phyloP scores from a whole-genome alignment of 352 stramenopile genomes.

The Phytophthora agathidicida region DNA sequence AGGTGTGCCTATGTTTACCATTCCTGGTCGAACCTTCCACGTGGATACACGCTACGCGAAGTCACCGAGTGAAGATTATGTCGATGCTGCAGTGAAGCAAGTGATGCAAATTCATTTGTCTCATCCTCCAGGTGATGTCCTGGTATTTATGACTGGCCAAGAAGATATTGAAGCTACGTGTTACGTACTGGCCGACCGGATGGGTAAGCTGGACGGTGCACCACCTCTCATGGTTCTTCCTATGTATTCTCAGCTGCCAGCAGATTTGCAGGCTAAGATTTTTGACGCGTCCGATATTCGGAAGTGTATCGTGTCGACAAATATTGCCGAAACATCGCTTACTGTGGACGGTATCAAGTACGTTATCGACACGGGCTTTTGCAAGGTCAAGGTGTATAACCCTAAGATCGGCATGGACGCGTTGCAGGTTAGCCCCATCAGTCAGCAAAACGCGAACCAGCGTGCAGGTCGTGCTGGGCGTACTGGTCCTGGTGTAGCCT shows the following conservation, averaged over 20 bases:
- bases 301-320: conserved; percentile 98
- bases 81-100: conserved; percentile 98
- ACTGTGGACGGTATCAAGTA: conserved; percentile 98
- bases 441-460: conserved; percentile 98
- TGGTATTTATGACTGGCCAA: conserved; percentile 99
- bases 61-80: conserved; percentile 96
- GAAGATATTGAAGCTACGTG: conserved; percentile 98
- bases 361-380: conserved; percentile 98
- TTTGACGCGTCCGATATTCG: conserved; percentile 95
- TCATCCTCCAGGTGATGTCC: conserved; percentile 95
- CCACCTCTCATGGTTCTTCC: conserved; percentile 97
- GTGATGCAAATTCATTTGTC: conserved; percentile 98
- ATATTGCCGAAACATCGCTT: conserved; percentile 97
- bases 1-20: conserved; percentile 97
- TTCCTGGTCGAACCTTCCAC: conserved; percentile 91
- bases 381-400: conserved; percentile 99
- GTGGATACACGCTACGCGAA: conserved; percentile 92
- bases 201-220: conserved; percentile 92
- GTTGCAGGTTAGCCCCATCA: conserved; percentile 95
- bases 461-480: conserved; percentile 94
- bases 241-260: conserved; percentile 99
- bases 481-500: conserved; percentile 92
- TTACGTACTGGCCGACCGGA: conserved; percentile 95
- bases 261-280: conserved; percentile 98
- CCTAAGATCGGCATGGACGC: conserved; percentile 99